A percentile compares a stretch with the other conserved stretches of the same genome.
Evolutionary conservation across 257 asterid species (phyloP).

Genomic region (Mentha longifolia): DNA sequence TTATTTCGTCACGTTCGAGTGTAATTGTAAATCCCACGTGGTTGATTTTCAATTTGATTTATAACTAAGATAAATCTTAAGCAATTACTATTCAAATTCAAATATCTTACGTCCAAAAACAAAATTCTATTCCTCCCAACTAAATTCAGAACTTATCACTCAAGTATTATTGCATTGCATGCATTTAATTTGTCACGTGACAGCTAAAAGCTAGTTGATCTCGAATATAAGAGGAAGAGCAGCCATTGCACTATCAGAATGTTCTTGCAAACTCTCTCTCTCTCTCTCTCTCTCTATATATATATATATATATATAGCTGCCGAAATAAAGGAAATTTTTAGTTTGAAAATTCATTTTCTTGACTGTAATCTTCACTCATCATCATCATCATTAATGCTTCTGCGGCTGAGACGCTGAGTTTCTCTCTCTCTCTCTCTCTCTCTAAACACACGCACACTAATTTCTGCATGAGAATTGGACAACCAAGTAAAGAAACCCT

Average conservation of each 20-base stretch:
- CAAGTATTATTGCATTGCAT: not conserved
- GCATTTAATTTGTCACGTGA: not conserved
- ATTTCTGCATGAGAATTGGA: not conserved
- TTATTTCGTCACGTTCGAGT: not conserved
- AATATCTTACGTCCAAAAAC: not conserved
- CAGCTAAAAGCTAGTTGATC: not conserved
- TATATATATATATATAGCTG: too few species aligned
- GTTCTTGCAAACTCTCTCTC: too few species aligned
- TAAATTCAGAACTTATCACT: too few species aligned
- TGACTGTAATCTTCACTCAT: not conserved
- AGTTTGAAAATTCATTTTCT: too few species aligned
- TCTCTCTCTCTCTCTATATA: too few species aligned
- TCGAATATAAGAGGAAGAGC: not conserved
- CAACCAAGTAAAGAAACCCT: constrained; percentile 36
- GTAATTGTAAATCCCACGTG: not conserved
- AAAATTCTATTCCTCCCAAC: not conserved
- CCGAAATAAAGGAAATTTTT: too few species aligned
- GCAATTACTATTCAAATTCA: not conserved
- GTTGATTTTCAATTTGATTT: not conserved
- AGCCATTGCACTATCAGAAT: not conserved
- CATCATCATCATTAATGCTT: constrained; percentile 17
- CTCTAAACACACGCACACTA: not conserved
- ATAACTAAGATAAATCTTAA: not conserved
- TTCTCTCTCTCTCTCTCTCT: not conserved
- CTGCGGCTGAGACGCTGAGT: not conserved